Percentiles rank a stretch among this genome's conserved stretches.
phyloP scores from a whole-genome alignment of 73 alveolate genomes.

The Paramecium biaurelia region DNA sequence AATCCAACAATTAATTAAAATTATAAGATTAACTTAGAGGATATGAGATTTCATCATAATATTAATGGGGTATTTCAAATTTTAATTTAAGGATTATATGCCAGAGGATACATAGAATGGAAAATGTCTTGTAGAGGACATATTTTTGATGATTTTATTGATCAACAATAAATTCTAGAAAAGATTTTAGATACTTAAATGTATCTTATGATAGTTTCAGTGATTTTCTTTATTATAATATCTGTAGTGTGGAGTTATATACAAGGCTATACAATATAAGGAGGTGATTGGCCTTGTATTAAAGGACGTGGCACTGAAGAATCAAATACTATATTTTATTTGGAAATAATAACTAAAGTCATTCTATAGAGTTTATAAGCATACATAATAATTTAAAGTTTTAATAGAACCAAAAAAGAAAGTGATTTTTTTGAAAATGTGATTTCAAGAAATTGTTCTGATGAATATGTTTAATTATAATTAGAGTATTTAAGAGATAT shows the following conservation, averaged over 20 bases:
- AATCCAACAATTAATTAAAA: background rate
- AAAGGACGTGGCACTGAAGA: conserved; percentile 41
- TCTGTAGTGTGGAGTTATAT: background rate
- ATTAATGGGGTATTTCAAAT: conserved; percentile 10
- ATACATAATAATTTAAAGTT: background rate
- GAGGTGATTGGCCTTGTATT: conserved; percentile 44
- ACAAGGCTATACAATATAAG: background rate
- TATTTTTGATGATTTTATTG: background rate
- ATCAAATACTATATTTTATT: background rate
- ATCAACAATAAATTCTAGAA: background rate
- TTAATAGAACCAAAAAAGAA: background rate
- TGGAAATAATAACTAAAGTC: background rate
- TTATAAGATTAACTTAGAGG: background rate
- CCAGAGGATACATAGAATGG: conserved; percentile 12
- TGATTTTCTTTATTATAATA: background rate
- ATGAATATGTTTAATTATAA: background rate
- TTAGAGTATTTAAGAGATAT: background rate
- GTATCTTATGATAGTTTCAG: background rate
- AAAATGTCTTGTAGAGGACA: conserved; percentile 43
- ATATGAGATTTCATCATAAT: background rate
- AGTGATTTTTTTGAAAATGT: background rate
- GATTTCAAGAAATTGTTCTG: background rate
- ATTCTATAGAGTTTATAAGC: background rate
- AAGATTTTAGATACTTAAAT: background rate
- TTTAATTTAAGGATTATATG: background rate